Conservation (phyloP, 2,329 filamentous ascomycete genomes). For the Rhinocladiella similis region DNA sequence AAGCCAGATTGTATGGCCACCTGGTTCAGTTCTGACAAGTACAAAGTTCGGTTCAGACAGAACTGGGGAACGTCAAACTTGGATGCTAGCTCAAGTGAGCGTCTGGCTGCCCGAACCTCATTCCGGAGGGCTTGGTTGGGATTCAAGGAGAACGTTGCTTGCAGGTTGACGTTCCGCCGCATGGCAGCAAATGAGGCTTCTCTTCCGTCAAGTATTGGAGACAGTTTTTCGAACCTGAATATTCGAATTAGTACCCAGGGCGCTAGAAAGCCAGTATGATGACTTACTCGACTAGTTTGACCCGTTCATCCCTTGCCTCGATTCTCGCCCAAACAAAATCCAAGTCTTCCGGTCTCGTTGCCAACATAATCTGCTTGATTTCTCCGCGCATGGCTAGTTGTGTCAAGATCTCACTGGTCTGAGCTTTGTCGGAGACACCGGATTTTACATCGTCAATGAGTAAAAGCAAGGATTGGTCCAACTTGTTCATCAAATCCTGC, state of each 20-base stretch:
- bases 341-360: slow-evolving; percentile 12
- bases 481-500: slow-evolving; percentile 2
- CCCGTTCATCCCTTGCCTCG: slow-evolving; percentile 7
- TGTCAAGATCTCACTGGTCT: slow-evolving; percentile 5
- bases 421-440: background rate
- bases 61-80: slow-evolving; percentile 82
- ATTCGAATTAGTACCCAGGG: too few species aligned
- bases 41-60: slow-evolving; percentile 80
- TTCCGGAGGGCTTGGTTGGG: slow-evolving; percentile 65
- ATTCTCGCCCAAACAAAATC: slow-evolving; percentile 13
- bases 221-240: slow-evolving; percentile 61
- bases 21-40: slow-evolving; percentile 73
- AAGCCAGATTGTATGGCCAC: slow-evolving; percentile 71
- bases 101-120: slow-evolving; percentile 74
- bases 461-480: slow-evolving; percentile 13
- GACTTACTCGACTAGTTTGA: slow-evolving; percentile 20
- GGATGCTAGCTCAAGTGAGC: slow-evolving; percentile 73
- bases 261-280: too few species aligned
- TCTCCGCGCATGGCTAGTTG: slow-evolving; percentile 23
- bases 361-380: slow-evolving; percentile 13
- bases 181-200: slow-evolving; percentile 80
- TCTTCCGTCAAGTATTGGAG: slow-evolving; percentile 76
- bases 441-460: background rate
- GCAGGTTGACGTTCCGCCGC: slow-evolving; percentile 66
- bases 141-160: slow-evolving; percentile 61